Evolutionary conservation across 257 asterid genomes (phyloP).

Genomic region (Nicotiana sylvestris): DNA sequence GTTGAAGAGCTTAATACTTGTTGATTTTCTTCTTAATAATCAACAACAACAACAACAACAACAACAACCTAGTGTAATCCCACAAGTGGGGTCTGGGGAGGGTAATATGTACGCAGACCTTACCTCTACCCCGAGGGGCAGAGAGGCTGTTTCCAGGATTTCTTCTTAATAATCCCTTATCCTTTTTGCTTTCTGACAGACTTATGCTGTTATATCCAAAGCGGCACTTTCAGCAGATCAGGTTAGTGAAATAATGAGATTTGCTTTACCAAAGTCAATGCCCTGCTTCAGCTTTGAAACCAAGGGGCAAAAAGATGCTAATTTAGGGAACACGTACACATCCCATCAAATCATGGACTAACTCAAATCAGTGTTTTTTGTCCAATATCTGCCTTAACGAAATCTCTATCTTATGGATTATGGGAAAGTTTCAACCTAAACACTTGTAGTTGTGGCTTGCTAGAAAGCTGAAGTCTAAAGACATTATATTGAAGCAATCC

Average conservation of each 20-base stretch:
- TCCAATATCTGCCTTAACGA: not conserved
- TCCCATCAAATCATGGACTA: not conserved
- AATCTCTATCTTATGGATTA: not conserved
- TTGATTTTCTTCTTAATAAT: not conserved
- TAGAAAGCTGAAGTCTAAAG: not conserved
- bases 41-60: no score
- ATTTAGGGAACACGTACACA: not conserved
- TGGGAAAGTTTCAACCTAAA: not conserved
- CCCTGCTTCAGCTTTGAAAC: not conserved
- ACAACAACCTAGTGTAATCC: no score
- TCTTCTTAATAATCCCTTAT: no score
- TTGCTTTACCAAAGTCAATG: not conserved
- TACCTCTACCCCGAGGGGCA: no score
- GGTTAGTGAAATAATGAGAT: conserved; percentile 34
- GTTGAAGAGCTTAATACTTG: not conserved
- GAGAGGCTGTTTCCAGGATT: no score
- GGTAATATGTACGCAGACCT: no score
- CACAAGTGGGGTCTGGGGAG: no score
- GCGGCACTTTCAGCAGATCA: conserved; percentile 73
- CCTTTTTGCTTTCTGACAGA: conserved; percentile 36
- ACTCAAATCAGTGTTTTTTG: not conserved
- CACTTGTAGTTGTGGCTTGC: not conserved
- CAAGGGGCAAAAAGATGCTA: not conserved
- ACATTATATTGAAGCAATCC: not conserved
- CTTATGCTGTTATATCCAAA: conserved; percentile 75